Base-by-base conservation (phyloP, 148 eudicot species). In the Chenopodium suecicum region DNA sequence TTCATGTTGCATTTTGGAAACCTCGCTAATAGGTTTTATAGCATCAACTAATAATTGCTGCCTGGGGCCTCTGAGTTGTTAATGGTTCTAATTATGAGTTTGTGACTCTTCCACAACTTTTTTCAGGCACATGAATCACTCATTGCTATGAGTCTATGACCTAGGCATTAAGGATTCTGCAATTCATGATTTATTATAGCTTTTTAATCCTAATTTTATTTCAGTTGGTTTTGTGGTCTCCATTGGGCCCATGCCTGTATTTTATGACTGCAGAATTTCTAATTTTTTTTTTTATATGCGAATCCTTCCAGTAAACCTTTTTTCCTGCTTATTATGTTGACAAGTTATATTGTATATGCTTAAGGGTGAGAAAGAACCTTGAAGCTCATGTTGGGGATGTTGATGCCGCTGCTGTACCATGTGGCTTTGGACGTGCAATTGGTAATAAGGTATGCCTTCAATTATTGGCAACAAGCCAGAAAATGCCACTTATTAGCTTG, bases 391-490 rank as follows among this genome's bases (percentile, higher is more conserved):
- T 91, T 78, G 98, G 97, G 63, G 97, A 96, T 84, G 80, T 92
- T 81, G 98, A 94, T 86, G 95, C 88, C 82, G 98, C 95, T 81
- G 98, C 98, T 85, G 98, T 96, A 81, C 95, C 98, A 65, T 96
- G 99, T 91, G 98, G 99, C 67, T 90, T 94, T 68, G 98, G 98
- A 64, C 95, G 90, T 79, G 98, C 98, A 47, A 92, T 96, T 87
- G 98, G 98, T 41, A 96, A 96, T 78, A 96, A 96, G 97, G 99
- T 96, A 87, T 67, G 78, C 22, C 65, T 81, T 54, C 74, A 27
- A 67, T 78, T 52, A 11, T 62, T 76, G 54, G 29, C 67, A 58
- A 71, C 22, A 67, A 17, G 66, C 44, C n/a, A 56, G 62, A 2
- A 56, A 14, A 19, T 56, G 19, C 7, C 78, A 48, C 20, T 17